Evolutionary conservation across 73 alveolate species (phyloP).

Genomic region (Uronychia setigera): DNA sequence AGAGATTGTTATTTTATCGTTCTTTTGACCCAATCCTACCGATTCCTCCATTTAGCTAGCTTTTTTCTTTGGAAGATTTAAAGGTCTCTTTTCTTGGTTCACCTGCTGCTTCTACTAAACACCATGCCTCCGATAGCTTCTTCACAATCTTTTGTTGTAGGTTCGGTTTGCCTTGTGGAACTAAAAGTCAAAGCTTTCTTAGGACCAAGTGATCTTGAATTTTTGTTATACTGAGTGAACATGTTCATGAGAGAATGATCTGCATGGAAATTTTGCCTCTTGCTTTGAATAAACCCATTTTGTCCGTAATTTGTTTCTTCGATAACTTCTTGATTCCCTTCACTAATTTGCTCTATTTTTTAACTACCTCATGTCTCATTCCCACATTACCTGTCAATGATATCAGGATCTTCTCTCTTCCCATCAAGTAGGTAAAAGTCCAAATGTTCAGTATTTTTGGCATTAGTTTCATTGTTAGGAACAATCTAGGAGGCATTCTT

Average conservation of each 20-base stretch:
- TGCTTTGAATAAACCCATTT: not conserved
- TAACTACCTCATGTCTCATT: not conserved
- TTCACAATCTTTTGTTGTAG: not conserved
- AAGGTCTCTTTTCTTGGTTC: too few relatives aligned
- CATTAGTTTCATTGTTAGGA: not conserved
- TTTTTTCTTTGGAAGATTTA: too few relatives aligned
- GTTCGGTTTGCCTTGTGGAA: not conserved
- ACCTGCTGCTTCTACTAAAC: too few relatives aligned
- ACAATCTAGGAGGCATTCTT: not conserved
- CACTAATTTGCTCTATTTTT: not conserved
- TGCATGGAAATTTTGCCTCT: too few relatives aligned
- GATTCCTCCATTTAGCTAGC: not conserved
- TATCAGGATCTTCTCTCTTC: too few relatives aligned
- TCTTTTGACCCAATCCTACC: not conserved
- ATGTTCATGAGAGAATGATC: too few relatives aligned
- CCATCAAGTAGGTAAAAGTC: not conserved
- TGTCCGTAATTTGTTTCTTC: not conserved
- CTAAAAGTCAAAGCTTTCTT: not conserved
- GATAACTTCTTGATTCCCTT: not conserved
- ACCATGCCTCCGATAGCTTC: not conserved
- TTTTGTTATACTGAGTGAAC: not conserved
- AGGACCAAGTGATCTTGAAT: not conserved
- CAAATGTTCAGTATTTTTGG: not conserved
- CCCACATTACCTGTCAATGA: not conserved
- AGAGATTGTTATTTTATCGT: not conserved